Conservation (phyloP, 2,329 filamentous ascomycete species). For the Claviceps monticola region DNA sequence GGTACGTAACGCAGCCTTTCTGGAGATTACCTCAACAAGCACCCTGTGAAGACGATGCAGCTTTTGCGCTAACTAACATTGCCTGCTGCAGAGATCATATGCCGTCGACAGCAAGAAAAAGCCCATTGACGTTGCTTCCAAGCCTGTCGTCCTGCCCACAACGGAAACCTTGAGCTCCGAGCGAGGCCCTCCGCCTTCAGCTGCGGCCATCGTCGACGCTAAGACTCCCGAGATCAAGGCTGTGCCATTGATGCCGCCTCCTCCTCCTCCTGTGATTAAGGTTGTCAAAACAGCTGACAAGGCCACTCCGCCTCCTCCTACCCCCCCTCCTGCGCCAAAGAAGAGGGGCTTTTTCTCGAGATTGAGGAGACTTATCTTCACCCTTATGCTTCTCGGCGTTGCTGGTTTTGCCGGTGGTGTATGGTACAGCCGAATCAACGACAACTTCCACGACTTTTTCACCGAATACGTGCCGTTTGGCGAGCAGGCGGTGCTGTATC, state of each 20-base stretch:
- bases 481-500: slow-evolving; percentile 86
- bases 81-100: slow-evolving; percentile 36
- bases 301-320: slow-evolving; percentile 15
- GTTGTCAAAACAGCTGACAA: background rate
- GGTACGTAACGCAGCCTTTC: slow-evolving; percentile 14
- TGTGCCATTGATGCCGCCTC: slow-evolving; percentile 17
- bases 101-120: slow-evolving; percentile 44
- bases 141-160: slow-evolving; percentile 37
- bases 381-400: slow-evolving; percentile 60
- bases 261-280: slow-evolving; percentile 1
- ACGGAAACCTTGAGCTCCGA: slow-evolving; percentile 38
- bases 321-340: slow-evolving; percentile 23
- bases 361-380: slow-evolving; percentile 64
- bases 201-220: slow-evolving; percentile 17
- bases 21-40: background rate
- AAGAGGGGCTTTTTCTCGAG: slow-evolving; percentile 56
- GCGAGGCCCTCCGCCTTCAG: slow-evolving; percentile 25
- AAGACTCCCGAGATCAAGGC: slow-evolving; percentile 13
- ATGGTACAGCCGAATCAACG: slow-evolving; percentile 83
- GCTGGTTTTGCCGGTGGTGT: slow-evolving; percentile 78
- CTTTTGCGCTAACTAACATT: background rate
- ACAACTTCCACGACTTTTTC: slow-evolving; percentile 99
- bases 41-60: background rate
- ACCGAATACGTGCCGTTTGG: slow-evolving; percentile 92
- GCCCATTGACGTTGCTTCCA: slow-evolving; percentile 31